These are phyloP conservation scores for Calycina herbarum DNA, from an alignment of 2,329 filamentous ascomycete species.

Conservation along the genomic window DNA sequence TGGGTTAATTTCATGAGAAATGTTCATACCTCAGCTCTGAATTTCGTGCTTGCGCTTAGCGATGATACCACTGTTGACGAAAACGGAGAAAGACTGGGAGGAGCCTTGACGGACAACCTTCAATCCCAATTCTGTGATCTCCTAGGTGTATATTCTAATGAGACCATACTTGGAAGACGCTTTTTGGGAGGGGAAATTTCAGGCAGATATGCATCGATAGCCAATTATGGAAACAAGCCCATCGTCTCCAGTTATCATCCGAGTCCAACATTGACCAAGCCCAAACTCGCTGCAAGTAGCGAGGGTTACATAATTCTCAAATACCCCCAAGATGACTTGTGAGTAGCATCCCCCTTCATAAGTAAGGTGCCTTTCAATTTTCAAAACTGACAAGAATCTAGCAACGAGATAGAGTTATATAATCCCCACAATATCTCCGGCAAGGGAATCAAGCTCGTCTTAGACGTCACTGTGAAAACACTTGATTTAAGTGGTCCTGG, in stretches of 20 bases:
- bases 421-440: not conserved
- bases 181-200: not conserved
- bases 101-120: not conserved
- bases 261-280: not conserved
- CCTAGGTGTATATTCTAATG: not conserved
- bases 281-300: not conserved
- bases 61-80: not conserved
- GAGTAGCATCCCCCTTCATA: not conserved
- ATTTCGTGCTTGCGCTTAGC: not conserved
- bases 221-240: too few relatives aligned
- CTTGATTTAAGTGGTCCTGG: not conserved
- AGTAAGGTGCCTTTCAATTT: not conserved
- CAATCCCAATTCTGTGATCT: not conserved
- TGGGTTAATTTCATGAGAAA: not conserved
- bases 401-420: not conserved
- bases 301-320: not conserved
- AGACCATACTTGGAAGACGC: not conserved
- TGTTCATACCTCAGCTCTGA: not conserved
- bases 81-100: not conserved
- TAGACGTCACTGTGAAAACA: not conserved
- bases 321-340: not conserved
- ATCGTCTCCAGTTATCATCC: not conserved
- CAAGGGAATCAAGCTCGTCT: not conserved
- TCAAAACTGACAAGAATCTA: not conserved
- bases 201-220: too few relatives aligned